These are phyloP conservation scores for Syzygium aromaticum DNA, from an alignment of 345 rosid species.

Conservation along the genomic window DNA sequence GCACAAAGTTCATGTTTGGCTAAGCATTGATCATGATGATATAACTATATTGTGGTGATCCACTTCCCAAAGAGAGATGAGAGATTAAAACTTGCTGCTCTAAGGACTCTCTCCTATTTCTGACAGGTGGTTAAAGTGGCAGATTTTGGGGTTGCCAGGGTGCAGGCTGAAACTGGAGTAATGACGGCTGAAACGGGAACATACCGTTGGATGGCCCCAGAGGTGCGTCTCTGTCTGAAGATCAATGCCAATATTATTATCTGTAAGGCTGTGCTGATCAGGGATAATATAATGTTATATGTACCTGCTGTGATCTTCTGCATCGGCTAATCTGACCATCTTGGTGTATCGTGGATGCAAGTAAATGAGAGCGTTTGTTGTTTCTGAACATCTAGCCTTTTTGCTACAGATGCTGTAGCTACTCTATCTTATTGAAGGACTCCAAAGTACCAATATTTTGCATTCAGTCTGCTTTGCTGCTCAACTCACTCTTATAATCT, in stretches of 20 bases:
- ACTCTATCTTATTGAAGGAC: neutral
- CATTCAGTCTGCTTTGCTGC: neutral
- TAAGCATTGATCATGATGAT: neutral
- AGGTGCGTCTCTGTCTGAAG: constrained; percentile 35
- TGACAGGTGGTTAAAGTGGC: constrained; percentile 92
- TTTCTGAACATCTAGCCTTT: neutral
- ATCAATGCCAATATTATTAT: neutral
- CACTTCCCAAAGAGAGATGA: neutral
- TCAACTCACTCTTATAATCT: neutral
- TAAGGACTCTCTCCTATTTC: neutral
- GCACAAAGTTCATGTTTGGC: neutral
- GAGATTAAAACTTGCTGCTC: neutral
- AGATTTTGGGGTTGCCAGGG: constrained; percentile 98
- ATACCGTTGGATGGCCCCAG: constrained; percentile 99
- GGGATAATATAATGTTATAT: neutral
- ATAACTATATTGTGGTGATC: neutral
- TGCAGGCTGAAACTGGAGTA: constrained; percentile 82
- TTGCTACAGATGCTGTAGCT: neutral
- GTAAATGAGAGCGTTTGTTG: neutral
- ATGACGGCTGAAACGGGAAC: constrained; percentile 99
- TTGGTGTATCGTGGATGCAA: neutral
- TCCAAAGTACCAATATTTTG: neutral
- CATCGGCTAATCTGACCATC: neutral
- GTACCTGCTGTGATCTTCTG: constrained; percentile 5
- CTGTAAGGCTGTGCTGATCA: neutral